Conservation (phyloP, 495 filamentous ascomycete genomes). For the Cercophora samala region DNA sequence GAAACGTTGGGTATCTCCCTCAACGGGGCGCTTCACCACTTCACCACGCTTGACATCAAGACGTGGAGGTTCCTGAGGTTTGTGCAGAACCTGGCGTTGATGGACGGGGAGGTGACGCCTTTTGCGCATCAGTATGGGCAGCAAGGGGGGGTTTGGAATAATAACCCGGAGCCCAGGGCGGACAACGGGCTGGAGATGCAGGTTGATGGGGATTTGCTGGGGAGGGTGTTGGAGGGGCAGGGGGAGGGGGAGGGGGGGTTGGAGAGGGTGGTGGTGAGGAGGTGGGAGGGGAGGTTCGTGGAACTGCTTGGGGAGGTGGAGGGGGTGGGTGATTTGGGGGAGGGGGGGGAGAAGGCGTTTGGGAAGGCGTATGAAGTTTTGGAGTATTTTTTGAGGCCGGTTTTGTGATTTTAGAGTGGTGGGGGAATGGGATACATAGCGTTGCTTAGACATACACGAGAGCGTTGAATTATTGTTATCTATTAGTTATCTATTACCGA, state of each 20-base stretch:
- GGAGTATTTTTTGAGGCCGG: conserved; percentile 45
- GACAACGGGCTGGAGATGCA: conserved; percentile 49
- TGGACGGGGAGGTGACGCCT: conserved; percentile 25
- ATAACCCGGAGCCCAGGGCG: conserved; percentile 28
- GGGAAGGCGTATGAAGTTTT: conserved; percentile 45
- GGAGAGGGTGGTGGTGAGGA: conserved; percentile 45
- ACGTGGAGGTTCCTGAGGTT: conserved; percentile 61
- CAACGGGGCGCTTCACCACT: conserved; percentile 62
- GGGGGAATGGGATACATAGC: too few species aligned
- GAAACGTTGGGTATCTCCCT: conserved; percentile 61
- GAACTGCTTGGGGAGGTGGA: conserved; percentile 39
- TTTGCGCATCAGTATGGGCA: conserved; percentile 16
- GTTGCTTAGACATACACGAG: too few species aligned
- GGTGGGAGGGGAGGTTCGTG: conserved; percentile 27
- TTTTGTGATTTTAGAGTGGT: conserved; percentile 31
- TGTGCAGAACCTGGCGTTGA: conserved; percentile 56
- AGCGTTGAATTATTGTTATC: too few species aligned
- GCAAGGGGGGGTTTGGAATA: conserved; percentile 4
- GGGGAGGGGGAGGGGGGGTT: conserved; percentile 39
- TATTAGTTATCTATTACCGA: background rate
- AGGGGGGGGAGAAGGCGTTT: conserved; percentile 26
- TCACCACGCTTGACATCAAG: conserved; percentile 52
- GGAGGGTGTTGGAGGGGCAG: conserved; percentile 46
- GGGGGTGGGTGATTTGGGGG: conserved; percentile 16
- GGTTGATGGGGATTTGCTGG: conserved; percentile 65